Base-by-base conservation (phyloP, 176 grass and related monocot genomes). In the Avena eriantha region DNA sequence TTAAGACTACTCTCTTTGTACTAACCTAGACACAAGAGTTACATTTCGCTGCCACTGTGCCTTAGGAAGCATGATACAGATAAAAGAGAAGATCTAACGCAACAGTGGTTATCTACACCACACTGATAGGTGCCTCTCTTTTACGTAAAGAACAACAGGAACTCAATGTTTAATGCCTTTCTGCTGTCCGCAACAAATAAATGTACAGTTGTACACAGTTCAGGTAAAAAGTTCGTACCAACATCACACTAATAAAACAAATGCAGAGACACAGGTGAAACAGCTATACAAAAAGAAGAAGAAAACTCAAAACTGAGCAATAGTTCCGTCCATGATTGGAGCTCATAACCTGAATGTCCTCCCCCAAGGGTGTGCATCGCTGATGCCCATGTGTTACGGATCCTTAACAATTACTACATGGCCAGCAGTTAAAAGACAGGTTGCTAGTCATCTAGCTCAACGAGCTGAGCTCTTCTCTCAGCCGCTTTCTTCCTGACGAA, bases 401-500 rank as follows among this genome's bases (percentile, higher is more conserved):
- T 90, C 49, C 68, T 73, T 56, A 66, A 78, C 58, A 54, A 48
- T 41, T 41, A 41, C 39, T 82, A 76, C 67, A 84, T 67, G 78
- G 64, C 21, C 33, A 64, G 45, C 33, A 36, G 57, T 73, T 43
- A 22, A 7, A 9, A 4, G 64, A 59, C 36, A 67, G 45, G 14
- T 80, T 61, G 55, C 86, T 91, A 96, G 90, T 96, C 97, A 5
- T 97, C 92, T 9, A 99, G 85, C 94, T 99, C 97, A 57, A 99
- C 94, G 46, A 99, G 94, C 92, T 96, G 94, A 85, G 97, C 97
- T 94, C 97, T 93, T 84, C 85, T 93, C 83, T 99, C 97, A 2
- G 97, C 97, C 4, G 97, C 97, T 79, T 99, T 96, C 87, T 99
- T 99, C 89, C 97, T 94, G 23, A 99, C 82, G 15, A 99, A 99